Evolutionary conservation across 345 rosid genomes (phyloP).

Genomic region (Theobroma cacao): DNA sequence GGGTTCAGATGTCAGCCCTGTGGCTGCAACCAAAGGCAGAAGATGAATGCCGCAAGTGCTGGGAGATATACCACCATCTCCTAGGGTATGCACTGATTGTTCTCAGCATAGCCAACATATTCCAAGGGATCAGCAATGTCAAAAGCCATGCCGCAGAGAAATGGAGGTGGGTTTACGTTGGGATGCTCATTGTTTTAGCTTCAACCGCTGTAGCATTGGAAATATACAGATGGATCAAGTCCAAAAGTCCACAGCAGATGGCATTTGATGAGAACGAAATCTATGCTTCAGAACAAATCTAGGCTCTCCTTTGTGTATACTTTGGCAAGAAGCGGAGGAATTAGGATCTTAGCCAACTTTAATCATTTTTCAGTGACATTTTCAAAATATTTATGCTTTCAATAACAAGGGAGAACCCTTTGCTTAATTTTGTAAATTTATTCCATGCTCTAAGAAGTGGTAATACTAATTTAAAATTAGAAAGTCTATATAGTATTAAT

Average conservation of each 20-base stretch:
- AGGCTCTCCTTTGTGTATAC: background rate
- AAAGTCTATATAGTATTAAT: no score
- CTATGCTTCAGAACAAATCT: slow-evolving; percentile 9
- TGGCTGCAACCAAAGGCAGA: slow-evolving; percentile 27
- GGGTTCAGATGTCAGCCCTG: slow-evolving; percentile 23
- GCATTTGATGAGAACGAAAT: background rate
- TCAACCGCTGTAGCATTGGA: slow-evolving; percentile 25
- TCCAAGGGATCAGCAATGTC: slow-evolving; percentile 21
- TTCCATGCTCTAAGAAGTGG: no score
- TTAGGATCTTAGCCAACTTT: no score
- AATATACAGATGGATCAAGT: slow-evolving; percentile 28
- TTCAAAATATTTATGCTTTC: background rate
- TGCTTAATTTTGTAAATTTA: background rate
- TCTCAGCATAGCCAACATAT: slow-evolving; percentile 26
- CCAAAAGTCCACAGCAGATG: slow-evolving; percentile 15
- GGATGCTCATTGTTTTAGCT: slow-evolving; percentile 24
- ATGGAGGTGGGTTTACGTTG: slow-evolving; percentile 44
- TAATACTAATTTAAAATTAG: no score
- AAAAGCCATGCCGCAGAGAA: slow-evolving; percentile 21
- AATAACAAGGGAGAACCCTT: background rate
- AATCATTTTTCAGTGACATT: no score
- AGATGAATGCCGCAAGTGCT: slow-evolving; percentile 23
- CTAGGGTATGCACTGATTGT: slow-evolving; percentile 29
- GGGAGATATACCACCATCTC: slow-evolving; percentile 30
- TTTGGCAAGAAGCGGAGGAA: no score